Evolutionary conservation across 2,329 filamentous ascomycete genomes (phyloP), one percentile per base, ranked within the genome.

Genomic region (Delphinella strobiligena): DNA sequence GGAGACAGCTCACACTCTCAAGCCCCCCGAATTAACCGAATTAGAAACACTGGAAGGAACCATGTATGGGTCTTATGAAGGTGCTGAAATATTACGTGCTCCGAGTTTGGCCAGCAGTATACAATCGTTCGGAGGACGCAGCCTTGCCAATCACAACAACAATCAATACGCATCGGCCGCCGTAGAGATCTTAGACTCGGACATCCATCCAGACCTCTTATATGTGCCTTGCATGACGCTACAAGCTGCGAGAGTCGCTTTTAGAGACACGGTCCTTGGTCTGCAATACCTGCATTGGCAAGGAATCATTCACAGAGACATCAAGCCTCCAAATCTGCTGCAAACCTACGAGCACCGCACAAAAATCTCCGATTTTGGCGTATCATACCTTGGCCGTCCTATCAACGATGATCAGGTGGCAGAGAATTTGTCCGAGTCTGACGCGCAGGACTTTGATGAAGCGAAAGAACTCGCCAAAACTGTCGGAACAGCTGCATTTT

Each of bases 321-420:
- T 60, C 57, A 75, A 78, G 37, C 67, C 67, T 14, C 88, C 89
- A 29, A 96, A 96, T 56, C 71, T 98, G 5, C 69, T 98, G 5
- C 87, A 89, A 67, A 93, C 86, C 37, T 78, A 68, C 51, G 81
- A 87, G 47, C 79, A 88, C 50, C 78, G 81, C 11, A 85, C 95
- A 54, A 98, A 98, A 68, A 98, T 98, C 45, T 96, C 91, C 4
- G 91, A 98, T 55, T 98, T 98, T 64, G 91, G 91, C 22, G 91
- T 98, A 1, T 98, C 91, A 1, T 98, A 96, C 60, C 85, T 98
- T 46, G 91, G 91, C 19, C 78, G 86, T 37, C 86, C 86, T 1
- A 82, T 88, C 42, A 74, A 84, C 30, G 85, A 93, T 34, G 85
- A 93, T 51, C 73, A 78, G 29, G 80, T 57, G 37, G 54, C 85